Evolutionary conservation across 192 early-diverging fungal genomes (phyloP), one percentile per base, ranked within the genome.

Genomic region (Mortierella claussenii): DNA sequence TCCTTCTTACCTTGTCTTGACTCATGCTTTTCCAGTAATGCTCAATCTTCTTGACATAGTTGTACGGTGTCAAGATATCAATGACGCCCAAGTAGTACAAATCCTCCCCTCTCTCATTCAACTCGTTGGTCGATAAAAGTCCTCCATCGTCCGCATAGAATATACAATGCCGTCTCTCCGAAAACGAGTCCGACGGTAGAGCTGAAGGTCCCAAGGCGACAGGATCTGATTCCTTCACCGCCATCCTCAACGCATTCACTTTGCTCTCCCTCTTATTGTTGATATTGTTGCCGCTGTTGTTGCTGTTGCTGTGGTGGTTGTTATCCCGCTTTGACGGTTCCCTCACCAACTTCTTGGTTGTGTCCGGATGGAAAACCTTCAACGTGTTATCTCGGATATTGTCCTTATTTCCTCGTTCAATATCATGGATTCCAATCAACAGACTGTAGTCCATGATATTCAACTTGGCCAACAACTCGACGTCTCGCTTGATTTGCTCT

Each of bases 361-460:
- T 84, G 44, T 84, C 63, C 2, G 82, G 82, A 23, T 82, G 83
- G 62, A 97, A 95, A 18, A 95, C 91, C 23, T 90, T 85, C 32
- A 99, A 86, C 12, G 95, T 96, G 27, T 90, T 89, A 81, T 99
- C 95, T 67, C 96, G 91, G 60, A 96, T 94, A 66, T 94, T 94
- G 63, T 95, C 90, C 26, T 82, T 84, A 80, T 98, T 97, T 32
- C 94, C 96, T 30, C 89, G 86, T 20, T 87, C 82, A 32, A 92
- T 82, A 61, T 97, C 94, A 70, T 98, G 96, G 32, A 95, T 86
- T 8, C 98, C 98, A 57, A 99, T 78, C 20, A 99, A 80, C 54
- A 99, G 85, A 58, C 95, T 97, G 81, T 99, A 99, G 80, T 99
- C 98, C 98, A 99, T 99, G 52, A 99, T 98, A 55, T 94, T 91